These are phyloP conservation scores for Mycena rebaudengoi DNA, from an alignment of 768 basidiomycete genomes.

Conservation along the genomic window DNA sequence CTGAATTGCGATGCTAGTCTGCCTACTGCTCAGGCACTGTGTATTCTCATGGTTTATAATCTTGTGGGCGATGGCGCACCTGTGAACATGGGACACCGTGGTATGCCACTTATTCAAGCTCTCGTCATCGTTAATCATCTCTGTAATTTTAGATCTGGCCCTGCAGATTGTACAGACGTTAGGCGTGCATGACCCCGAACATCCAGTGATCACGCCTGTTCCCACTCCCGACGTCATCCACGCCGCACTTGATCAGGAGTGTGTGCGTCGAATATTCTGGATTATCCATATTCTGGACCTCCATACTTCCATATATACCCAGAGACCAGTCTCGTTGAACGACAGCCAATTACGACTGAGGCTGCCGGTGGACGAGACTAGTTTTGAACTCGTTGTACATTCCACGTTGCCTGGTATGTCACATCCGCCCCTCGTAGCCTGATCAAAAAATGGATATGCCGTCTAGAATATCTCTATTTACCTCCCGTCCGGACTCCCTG, in stretches of 20 bases:
- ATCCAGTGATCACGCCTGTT: constrained; percentile 64
- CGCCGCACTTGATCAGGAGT: constrained; percentile 75
- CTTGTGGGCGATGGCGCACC: constrained; percentile 49
- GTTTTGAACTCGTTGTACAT: constrained; percentile 77
- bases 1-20: constrained; percentile 71
- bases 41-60: constrained; percentile 76
- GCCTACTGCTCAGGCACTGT: constrained; percentile 78
- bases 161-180: constrained; percentile 73
- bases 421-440: not conserved
- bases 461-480: constrained; percentile 73
- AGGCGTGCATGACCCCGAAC: constrained; percentile 70
- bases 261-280: constrained; percentile 86
- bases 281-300: constrained; percentile 71
- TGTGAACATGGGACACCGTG: constrained; percentile 58
- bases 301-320: constrained; percentile 41
- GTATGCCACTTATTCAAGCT: constrained; percentile 40
- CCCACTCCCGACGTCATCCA: constrained; percentile 68
- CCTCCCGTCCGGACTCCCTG: constrained; percentile 66
- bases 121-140: too few relatives aligned
- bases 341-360: constrained; percentile 63
- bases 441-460: not conserved
- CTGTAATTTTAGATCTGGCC: constrained; percentile 70
- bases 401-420: constrained; percentile 60
- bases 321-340: constrained; percentile 26
- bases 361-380: constrained; percentile 83